A percentile compares a stretch with the other conserved stretches of the same genome.
Conservation (phyloP, 176 grass and related monocot genomes). For the Dactylis glomerata region DNA sequence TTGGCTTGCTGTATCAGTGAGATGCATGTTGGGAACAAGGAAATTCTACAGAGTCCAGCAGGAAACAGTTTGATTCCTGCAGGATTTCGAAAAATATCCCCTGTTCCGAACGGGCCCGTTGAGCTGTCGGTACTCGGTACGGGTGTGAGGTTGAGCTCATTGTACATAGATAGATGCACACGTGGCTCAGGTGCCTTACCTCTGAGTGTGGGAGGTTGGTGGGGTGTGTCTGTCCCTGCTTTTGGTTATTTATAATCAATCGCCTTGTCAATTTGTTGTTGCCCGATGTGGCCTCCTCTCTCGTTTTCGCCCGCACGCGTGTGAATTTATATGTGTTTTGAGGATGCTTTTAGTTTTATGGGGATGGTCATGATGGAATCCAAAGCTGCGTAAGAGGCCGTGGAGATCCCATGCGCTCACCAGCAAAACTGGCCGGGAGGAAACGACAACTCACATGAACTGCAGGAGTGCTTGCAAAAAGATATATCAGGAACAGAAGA, state of each 20-base stretch:
- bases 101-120: neutral
- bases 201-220: constrained; percentile 29
- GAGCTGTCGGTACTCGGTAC: constrained; percentile 9
- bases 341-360: neutral
- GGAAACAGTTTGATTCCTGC: neutral
- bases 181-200: constrained; percentile 46
- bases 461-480: no score
- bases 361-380: constrained; percentile 25
- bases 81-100: neutral
- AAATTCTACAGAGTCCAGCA: neutral
- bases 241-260: constrained; percentile 28
- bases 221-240: constrained; percentile 32
- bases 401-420: neutral
- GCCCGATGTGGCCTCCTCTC: constrained; percentile 17
- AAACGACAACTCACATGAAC: neutral
- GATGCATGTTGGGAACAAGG: neutral
- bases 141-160: constrained; percentile 50
- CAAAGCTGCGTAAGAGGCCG: neutral
- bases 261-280: constrained; percentile 29
- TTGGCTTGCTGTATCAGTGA: neutral
- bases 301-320: constrained; percentile 23
- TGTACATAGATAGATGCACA: constrained; percentile 1
- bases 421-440: neutral
- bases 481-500: no score
- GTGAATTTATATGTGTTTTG: neutral